Base-by-base conservation (phyloP, 2,329 filamentous ascomycete genomes). In the Myriosclerotinia curreyana region DNA sequence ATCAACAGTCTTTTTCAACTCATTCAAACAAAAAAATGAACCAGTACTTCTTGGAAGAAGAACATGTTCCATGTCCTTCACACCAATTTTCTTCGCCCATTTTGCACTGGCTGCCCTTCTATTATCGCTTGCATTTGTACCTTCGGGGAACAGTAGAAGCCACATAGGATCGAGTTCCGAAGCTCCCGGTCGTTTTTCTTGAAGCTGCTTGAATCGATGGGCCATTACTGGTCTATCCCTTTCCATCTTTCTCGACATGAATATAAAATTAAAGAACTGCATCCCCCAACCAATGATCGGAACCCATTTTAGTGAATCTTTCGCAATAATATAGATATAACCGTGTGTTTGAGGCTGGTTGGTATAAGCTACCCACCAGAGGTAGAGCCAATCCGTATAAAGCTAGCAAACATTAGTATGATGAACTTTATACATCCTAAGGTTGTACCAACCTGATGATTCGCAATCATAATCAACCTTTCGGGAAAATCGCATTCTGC, bases 301-400 rank as follows among this genome's bases (percentile, higher is more conserved):
- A 20, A 96, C 86, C 69, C 86, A 88, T 75, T 91, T 92, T 67
- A 96, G 79, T 1, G 90, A 93, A 74, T 96, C 90, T 73, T 96
- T 96, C 60, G 96, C 79, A 71, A 96, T 94, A 74, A 96, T 96
- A 79, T 92, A 96, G 72, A 96, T 82, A 73, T 92, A 89, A 14
- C 92, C 92, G 71, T 95, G 90, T 85, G 92, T 91, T 61, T 83
- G 82, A 64, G 89, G 90, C 2, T 71, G 75, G 72, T 87, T 88
- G 34, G 90, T 91, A 72, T 96, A 96, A n/a, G 87, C 90, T 34
- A 92, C 87, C 92, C 92, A 96, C 92, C 92, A 96, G 9, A 96
- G 83, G 74, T 96, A 96, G 11, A 96, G 77, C 92, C 91, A 96
- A 77, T 96, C 91, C 11, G 91, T 94, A 74, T 96, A 96, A 60